Base-by-base conservation (phyloP, 192 early-diverging fungal species). In the Podila epicladia region DNA sequence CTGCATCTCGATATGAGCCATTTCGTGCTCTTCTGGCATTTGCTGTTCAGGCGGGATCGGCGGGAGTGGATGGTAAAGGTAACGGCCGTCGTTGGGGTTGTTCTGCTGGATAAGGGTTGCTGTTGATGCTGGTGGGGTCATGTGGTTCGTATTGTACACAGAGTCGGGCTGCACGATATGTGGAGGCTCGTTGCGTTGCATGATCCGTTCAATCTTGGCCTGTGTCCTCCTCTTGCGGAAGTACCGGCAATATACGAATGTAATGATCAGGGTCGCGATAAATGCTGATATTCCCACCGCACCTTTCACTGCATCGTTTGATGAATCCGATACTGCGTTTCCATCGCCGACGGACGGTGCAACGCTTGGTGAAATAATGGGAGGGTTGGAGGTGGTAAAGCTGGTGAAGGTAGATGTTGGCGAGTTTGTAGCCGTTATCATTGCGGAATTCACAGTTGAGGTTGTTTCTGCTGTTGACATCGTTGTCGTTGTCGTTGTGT, bases 1-100 rank as follows among this genome's bases (percentile, higher is more conserved):
- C 24, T 55, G 53, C 53, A n/a, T n/a, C 24, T 55, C 53, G 24
- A 55, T 55, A 55, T 55, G 53, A 26, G 53, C 53, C 53, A 55
- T 24, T 17, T 55, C 53, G 17, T 55, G 53, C 24, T 55, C 53
- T 24, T 55, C 53, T n/a, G 53, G 53, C 8, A 55, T n/a, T 1
- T 26, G 53, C 17, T 55, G 53, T 9, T 55, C 53, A 22, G 53
- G 8, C 6, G 53, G 22, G 19, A 17, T n/a, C 6, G 53, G 53
- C 2, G 53, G 53, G 24, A 55, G 53, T 26, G 22, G 53, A 24
- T 24, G 53, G 53, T 55, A 55, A 22, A 24, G 24, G 53, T 55
- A 55, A 8, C 6, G 53, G 17, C 11, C 2, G 19, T 24, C 22
- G 53, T 26, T 55, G 17, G n/a, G 20, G 53, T 24, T 22, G 53